Evolutionary conservation across 768 basidiomycete species (phyloP), one percentile per base, ranked within the genome.

Genomic region (Coprinellus aureogranulatus): DNA sequence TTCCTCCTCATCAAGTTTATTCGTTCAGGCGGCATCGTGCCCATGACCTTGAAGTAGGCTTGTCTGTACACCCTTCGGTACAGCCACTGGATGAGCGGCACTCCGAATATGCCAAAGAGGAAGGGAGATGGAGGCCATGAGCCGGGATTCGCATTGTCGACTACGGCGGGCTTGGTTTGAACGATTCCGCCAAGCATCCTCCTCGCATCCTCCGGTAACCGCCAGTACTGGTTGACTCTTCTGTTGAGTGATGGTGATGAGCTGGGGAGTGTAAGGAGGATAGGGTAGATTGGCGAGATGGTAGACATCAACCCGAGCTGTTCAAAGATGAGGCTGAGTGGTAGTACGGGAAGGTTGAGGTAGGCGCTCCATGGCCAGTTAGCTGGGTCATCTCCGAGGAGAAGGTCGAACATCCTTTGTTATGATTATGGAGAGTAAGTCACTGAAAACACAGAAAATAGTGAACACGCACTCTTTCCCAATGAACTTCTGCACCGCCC

Each of bases 341-440:
- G 89, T 40, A 92, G 78, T 31, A 88, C 69, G 6, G 88, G 89
- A 16, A 92, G 83, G 67, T 91, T 87, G 66, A 90, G 68, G 72
- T 81, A 89, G 37, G 88, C 87, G 45, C 85, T 81, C 82, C 84
- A 86, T 1, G 88, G 85, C 90, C 90, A 92, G 53, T 85, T 82
- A 40, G 75, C 72, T 1, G 85, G 85, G 64, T 92, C 86, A 59
- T 87, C 80, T 0, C 87, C 84, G 16, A 92, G 69, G 31, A 91
- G 75, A 20, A 83, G 60, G 51, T 84, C 77, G 64, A 80, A 89
- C 81, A 89, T 84, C 67, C 82, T 84, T 60, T 48, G 9, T 25
- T 14, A 57, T 14, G 37, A 31, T 23, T 46, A n/a, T n/a, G n/a
- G n/a, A n/a, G n/a, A n/a, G n/a, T n/a, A n/a, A n/a, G n/a, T n/a